Evolutionary conservation across 2,329 filamentous ascomycete genomes (phyloP), one percentile per base, ranked within the genome.

Genomic region (Colletotrichum musicola): DNA sequence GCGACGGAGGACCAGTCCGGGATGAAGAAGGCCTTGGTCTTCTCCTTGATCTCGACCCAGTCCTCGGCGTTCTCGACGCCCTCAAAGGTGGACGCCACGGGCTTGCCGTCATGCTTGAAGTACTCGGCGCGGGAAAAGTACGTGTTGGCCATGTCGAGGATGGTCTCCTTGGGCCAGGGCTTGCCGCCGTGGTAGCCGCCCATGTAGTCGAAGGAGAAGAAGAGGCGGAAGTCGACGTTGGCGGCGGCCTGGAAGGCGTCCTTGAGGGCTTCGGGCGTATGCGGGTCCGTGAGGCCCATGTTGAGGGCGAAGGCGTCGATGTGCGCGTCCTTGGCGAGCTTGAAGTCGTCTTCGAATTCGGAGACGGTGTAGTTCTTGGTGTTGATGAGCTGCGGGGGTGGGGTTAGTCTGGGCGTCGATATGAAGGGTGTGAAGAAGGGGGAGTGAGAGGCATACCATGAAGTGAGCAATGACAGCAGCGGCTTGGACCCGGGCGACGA

Each of bases 341-440:
- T 74, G 80, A 85, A 84, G 64, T 85, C 83, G 50, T 80, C 77
- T 49, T 86, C 83, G 65, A 83, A 85, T 38, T 85, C 83, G 7
- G 74, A 70, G 38, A 83, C 73, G 61, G 76, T 81, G 53, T 68
- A 68, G 35, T 68, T 59, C 35, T 59, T 63, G 30, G 68, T 70
- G 55, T 70, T 70, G 30, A 59, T 59, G 58, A 70, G 54, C 68
- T 70, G 42, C 18, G 3, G 1, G 5, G 3, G 49, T 55, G 6
- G 12, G 30, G 59, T 70, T 53, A 68, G 68, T 14, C 9, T 1
- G 14, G 7, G 22, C 14, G 16, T 20, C 9, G 27, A 27, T 14
- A 25, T 22, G 38, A 49, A 35, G 14, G 10, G n/a, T n/a, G n/a
- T n/a, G n/a, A n/a, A 4, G n/a, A 25, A 30, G 27, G 9, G n/a